phyloP scores from a whole-genome alignment of 345 rosid genomes.

The Nasturtium officinale region DNA sequence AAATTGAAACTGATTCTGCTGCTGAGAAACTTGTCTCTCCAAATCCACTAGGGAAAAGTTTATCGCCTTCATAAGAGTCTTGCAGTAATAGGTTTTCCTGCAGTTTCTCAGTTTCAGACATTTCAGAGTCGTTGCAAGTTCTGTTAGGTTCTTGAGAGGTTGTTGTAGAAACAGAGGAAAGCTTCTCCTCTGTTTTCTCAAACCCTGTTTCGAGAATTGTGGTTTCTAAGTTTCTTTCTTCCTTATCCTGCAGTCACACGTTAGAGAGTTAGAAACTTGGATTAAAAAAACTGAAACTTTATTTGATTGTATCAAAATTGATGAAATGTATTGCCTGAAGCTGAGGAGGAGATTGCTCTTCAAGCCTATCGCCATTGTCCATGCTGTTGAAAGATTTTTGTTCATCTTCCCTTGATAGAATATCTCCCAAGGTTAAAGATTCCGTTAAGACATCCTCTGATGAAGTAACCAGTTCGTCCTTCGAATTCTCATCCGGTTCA shows the following conservation, averaged over 20 bases:
- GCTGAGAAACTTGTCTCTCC: slow-evolving; percentile 85
- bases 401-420: slow-evolving; percentile 44
- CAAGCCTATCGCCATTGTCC: slow-evolving; percentile 22
- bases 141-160: slow-evolving; percentile 15
- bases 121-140: slow-evolving; percentile 21
- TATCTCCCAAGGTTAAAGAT: slow-evolving; percentile 50
- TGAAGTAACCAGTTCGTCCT: slow-evolving; percentile 13
- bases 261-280: slow-evolving; percentile 8
- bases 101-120: slow-evolving; percentile 21
- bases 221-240: background rate
- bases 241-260: slow-evolving; percentile 33
- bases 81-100: slow-evolving; percentile 15
- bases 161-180: slow-evolving; percentile 22
- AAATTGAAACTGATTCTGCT: slow-evolving; percentile 54
- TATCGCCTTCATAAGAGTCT: slow-evolving; percentile 29
- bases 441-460: slow-evolving; percentile 32
- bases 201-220: background rate
- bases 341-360: slow-evolving; percentile 38
- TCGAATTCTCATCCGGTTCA: slow-evolving; percentile 26
- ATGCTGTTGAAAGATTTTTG: slow-evolving; percentile 19
- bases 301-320: background rate
- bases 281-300: background rate
- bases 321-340: slow-evolving; percentile 27
- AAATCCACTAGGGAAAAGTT: slow-evolving; percentile 33
- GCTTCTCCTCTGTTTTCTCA: slow-evolving; percentile 25